phyloP scores from a whole-genome alignment of 2,329 filamentous ascomycete species.

The Colletotrichum endophyticum region DNA sequence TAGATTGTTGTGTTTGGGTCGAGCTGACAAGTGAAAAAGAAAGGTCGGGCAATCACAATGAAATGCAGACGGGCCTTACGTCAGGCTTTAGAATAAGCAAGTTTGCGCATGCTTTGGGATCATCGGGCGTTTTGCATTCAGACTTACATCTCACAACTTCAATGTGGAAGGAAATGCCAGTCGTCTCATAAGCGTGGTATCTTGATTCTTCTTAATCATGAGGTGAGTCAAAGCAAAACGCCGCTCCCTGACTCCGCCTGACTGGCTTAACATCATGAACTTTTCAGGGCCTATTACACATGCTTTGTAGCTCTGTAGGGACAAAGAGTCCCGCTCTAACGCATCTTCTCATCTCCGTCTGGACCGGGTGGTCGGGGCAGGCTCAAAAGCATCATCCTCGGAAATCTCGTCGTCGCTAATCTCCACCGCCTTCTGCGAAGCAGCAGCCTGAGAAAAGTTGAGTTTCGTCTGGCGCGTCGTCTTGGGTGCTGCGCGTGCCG shows the following conservation, averaged over 20 bases:
- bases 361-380: constrained; percentile 41
- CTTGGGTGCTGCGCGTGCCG: constrained; percentile 29
- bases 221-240: background rate
- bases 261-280: background rate
- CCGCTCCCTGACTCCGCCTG: background rate
- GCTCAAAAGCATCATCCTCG: constrained; percentile 64
- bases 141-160: background rate
- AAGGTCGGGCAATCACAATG: background rate
- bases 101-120: background rate
- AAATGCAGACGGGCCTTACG: background rate
- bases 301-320: background rate
- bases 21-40: background rate
- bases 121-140: background rate
- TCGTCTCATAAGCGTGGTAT: background rate
- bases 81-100: background rate
- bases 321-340: background rate
- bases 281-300: background rate
- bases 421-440: constrained; percentile 55
- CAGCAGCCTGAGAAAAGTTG: constrained; percentile 52
- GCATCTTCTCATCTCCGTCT: constrained; percentile 6
- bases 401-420: constrained; percentile 71
- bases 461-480: constrained; percentile 52
- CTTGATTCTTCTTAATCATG: background rate
- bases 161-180: background rate
- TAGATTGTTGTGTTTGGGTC: background rate